Conservation (phyloP, 1,284 basidiomycete genomes). For the Leccinum subrobustum region DNA sequence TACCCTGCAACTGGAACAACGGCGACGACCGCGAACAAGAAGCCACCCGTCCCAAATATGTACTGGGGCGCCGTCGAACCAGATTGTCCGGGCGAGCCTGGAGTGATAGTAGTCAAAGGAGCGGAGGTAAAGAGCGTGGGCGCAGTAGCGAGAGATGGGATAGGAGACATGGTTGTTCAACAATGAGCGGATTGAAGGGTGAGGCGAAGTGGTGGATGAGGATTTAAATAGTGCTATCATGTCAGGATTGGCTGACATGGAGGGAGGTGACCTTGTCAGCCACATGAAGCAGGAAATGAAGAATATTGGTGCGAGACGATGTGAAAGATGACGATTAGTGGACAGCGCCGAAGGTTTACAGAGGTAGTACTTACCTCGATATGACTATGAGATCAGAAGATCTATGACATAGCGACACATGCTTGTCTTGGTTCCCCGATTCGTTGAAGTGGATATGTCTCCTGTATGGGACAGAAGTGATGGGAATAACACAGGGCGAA, state of each 20-base stretch:
- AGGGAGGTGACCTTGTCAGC: neutral
- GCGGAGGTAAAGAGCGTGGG: neutral
- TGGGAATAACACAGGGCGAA: neutral
- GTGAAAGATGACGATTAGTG: neutral
- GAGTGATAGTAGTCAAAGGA: constrained; percentile 2
- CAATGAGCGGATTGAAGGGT: constrained; percentile 5
- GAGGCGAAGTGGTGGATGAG: neutral
- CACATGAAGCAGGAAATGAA: neutral
- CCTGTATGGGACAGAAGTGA: too few relatives aligned
- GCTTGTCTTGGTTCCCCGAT: neutral
- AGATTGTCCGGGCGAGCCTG: neutral
- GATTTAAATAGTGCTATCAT: neutral
- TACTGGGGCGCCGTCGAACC: neutral
- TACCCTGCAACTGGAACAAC: constrained; percentile 20
- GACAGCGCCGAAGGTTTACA: neutral
- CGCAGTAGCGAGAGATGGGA: constrained; percentile 16
- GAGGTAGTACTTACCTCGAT: neutral
- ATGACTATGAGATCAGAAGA: neutral
- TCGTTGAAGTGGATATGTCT: neutral
- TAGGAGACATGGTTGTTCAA: constrained; percentile 24
- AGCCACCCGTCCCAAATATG: constrained; percentile 16
- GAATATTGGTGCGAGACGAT: neutral
- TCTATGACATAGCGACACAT: neutral
- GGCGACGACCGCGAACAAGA: constrained; percentile 21
- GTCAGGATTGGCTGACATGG: constrained; percentile 5